phyloP scores from a whole-genome alignment of 495 filamentous ascomycete genomes.

The Penicillium coffeae region DNA sequence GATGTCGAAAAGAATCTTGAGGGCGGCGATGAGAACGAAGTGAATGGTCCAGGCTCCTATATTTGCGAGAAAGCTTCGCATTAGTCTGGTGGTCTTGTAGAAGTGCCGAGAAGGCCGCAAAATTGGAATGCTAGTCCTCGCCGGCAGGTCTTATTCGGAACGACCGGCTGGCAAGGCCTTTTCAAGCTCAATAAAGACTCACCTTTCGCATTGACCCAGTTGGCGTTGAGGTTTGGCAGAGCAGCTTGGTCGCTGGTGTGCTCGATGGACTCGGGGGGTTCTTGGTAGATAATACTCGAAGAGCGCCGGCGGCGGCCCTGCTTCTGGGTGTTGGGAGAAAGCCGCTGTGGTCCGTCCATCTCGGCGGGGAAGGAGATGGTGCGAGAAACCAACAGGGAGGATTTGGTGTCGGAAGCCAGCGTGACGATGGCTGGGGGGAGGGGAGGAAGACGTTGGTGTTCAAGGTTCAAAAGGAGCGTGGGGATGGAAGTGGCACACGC shows the following conservation, averaged over 20 bases:
- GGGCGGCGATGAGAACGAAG: constrained; percentile 77
- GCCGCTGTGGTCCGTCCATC: constrained; percentile 57
- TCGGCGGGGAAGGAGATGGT: constrained; percentile 77
- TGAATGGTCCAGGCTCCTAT: constrained; percentile 97
- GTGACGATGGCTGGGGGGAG: constrained; percentile 16
- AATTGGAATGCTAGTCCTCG: constrained; percentile 3
- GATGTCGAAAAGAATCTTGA: constrained; percentile 95
- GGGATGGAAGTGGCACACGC: constrained; percentile 29
- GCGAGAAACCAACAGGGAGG: constrained; percentile 73
- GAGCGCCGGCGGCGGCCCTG: constrained; percentile 81
- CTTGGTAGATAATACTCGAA: constrained; percentile 94
- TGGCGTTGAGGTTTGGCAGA: constrained; percentile 90
- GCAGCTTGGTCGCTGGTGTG: constrained; percentile 94
- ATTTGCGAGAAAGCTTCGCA: constrained; percentile 5
- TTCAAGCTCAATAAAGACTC: constrained; percentile 25
- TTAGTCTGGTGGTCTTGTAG: constrained; percentile 8
- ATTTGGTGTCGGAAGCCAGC: constrained; percentile 59
- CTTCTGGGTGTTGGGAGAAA: constrained; percentile 51
- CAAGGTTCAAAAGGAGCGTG: constrained; percentile 22
- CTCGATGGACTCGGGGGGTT: constrained; percentile 89
- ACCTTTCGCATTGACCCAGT: constrained; percentile 99
- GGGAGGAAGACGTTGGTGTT: constrained; percentile 7
- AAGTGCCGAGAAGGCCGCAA: not conserved
- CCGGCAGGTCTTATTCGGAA: constrained; percentile 14
- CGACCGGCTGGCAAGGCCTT: not conserved